These are phyloP conservation scores for Schwanniomyces polymorphus DNA, from an alignment of 805 yeast genomes.

Conservation along the genomic window DNA sequence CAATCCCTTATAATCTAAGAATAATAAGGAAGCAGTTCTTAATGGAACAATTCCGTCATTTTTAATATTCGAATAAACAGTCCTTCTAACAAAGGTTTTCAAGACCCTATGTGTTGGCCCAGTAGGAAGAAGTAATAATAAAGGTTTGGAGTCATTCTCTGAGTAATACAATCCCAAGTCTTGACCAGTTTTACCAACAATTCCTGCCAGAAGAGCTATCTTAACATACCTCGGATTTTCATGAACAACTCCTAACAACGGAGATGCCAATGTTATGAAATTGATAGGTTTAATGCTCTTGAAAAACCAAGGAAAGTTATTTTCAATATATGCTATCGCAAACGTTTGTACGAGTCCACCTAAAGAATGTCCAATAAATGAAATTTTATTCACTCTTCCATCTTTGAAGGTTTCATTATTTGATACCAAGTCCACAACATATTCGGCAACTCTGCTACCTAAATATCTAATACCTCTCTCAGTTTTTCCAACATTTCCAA, in stretches of 20 bases:
- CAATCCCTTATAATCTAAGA: constrained; percentile 78
- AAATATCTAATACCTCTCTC: constrained; percentile 84
- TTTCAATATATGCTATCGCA: constrained; percentile 78
- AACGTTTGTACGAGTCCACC: constrained; percentile 93
- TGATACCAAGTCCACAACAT: constrained; percentile 54
- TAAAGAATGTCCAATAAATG: constrained; percentile 89
- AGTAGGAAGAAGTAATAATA: constrained; percentile 72
- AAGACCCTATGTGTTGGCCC: constrained; percentile 70
- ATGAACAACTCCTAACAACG: constrained; percentile 81
- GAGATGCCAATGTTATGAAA: constrained; percentile 83
- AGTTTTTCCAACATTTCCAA: constrained; percentile 83
- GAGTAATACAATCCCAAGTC: constrained; percentile 69
- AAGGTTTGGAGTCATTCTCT: constrained; percentile 53
- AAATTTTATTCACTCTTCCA: constrained; percentile 56
- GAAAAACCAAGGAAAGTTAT: constrained; percentile 72
- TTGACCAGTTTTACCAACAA: constrained; percentile 90
- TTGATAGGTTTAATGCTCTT: constrained; percentile 66
- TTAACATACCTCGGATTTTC: constrained; percentile 89
- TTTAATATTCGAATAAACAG: constrained; percentile 84
- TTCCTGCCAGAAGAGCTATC: constrained; percentile 80
- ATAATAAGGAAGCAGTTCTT: constrained; percentile 82
- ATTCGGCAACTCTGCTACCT: constrained; percentile 80
- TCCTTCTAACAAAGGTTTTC: constrained; percentile 64
- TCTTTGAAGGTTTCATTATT: constrained; percentile 37
- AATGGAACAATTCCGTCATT: constrained; percentile 97